These are phyloP conservation scores for Solanum bukasovii DNA, from an alignment of 257 asterid species.

Conservation along the genomic window DNA sequence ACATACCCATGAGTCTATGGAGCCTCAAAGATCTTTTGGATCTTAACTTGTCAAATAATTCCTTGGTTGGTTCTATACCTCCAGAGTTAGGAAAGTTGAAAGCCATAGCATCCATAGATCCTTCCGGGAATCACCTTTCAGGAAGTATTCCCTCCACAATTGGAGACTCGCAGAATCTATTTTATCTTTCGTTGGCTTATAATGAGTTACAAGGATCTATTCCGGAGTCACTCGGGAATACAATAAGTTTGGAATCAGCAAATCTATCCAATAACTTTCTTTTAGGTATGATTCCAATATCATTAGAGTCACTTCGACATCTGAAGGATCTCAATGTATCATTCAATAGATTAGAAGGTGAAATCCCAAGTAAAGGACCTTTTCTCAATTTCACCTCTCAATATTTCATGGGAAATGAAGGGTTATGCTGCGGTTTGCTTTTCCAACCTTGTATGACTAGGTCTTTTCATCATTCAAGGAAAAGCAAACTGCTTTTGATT, in stretches of 20 bases:
- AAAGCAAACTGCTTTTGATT: background rate
- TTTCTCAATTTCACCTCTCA: conserved; percentile 19
- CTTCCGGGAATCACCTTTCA: conserved; percentile 17
- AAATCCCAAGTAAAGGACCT: conserved; percentile 22
- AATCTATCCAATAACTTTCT: conserved; percentile 20
- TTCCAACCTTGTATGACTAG: background rate
- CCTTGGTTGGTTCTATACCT: conserved; percentile 21
- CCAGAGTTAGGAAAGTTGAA: conserved; percentile 11
- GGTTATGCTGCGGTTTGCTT: conserved; percentile 9
- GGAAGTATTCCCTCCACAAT: conserved; percentile 15
- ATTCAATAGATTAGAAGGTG: conserved; percentile 20
- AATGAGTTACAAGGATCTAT: conserved; percentile 29
- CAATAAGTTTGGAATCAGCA: conserved; percentile 15
- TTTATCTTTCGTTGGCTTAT: conserved; percentile 18
- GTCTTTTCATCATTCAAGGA: background rate
- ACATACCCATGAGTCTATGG: conserved; percentile 22
- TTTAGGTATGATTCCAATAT: conserved; percentile 16
- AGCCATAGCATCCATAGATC: conserved; percentile 3
- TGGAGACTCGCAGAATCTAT: conserved; percentile 10
- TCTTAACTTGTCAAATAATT: conserved; percentile 16
- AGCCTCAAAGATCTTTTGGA: conserved; percentile 10
- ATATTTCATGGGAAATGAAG: conserved; percentile 11
- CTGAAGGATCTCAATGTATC: conserved; percentile 14
- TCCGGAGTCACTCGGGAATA: conserved; percentile 20
- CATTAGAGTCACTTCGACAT: conserved; percentile 10